Percentiles rank a stretch among this genome's conserved stretches.
Conservation (phyloP, 306 rosid species). For the Glycine tomentella region DNA sequence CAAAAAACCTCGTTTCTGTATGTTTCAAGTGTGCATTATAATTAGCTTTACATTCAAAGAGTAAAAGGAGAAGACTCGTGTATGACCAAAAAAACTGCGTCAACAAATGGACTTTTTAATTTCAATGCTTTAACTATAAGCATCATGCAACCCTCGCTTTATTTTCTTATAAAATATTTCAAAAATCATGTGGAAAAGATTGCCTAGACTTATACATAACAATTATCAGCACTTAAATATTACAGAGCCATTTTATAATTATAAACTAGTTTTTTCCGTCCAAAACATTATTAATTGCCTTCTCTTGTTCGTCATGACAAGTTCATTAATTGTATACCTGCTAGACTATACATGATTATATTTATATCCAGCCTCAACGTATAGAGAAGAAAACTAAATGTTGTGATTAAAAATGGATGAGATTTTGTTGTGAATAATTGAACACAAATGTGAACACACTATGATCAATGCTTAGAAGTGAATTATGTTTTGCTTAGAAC, state of each 20-base stretch:
- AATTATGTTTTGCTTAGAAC: background rate
- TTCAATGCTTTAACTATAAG: background rate
- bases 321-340: background rate
- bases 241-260: background rate
- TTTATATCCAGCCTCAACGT: background rate
- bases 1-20: no score
- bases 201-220: background rate
- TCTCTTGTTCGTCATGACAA: background rate
- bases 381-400: background rate
- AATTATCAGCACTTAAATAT: background rate
- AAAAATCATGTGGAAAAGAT: background rate
- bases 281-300: background rate
- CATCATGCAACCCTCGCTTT: background rate
- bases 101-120: background rate
- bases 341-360: background rate
- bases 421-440: background rate
- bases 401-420: background rate
- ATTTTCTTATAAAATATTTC: background rate
- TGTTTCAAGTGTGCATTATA: no score
- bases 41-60: no score
- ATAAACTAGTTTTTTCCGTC: background rate
- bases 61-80: background rate
- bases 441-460: conserved; percentile 9
- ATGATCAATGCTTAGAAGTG: background rate
- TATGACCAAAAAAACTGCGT: background rate